These are phyloP conservation scores for Myriosclerotinia curreyana DNA, from an alignment of 2,329 filamentous ascomycete species.

Conservation along the genomic window DNA sequence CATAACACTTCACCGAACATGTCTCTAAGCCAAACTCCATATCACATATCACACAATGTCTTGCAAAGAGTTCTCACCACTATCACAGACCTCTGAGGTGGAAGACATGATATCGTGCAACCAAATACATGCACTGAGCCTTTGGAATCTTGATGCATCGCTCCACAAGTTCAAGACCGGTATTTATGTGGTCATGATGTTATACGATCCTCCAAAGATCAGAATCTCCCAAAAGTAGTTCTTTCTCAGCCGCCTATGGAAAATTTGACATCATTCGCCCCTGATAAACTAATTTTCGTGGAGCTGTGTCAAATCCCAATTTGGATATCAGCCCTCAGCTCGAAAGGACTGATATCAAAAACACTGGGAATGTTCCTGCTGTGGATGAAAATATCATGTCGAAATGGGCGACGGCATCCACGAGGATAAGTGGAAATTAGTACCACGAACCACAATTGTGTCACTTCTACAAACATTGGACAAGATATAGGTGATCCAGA, in stretches of 20 bases:
- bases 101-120: background rate
- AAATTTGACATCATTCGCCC: background rate
- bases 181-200: background rate
- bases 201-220: background rate
- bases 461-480: background rate
- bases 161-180: too few relatives aligned
- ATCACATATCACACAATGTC: background rate
- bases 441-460: background rate
- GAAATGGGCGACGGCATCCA: background rate
- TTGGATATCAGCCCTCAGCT: background rate
- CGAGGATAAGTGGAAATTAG: background rate
- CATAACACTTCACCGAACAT: background rate
- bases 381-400: background rate
- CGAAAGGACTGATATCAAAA: background rate
- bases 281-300: background rate
- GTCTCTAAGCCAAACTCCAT: too few relatives aligned
- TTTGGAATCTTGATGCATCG: background rate
- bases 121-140: background rate
- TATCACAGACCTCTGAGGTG: too few relatives aligned
- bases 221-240: constrained; percentile 4
- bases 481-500: constrained; percentile 5
- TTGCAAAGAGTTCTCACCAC: too few relatives aligned
- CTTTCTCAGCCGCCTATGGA: background rate
- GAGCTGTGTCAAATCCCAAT: background rate
- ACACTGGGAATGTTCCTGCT: background rate